A percentile compares a stretch with the other conserved stretches of the same genome.
Evolutionary conservation across 2,329 filamentous ascomycete genomes (phyloP).

Genomic region (Mycosphaerella sp.): DNA sequence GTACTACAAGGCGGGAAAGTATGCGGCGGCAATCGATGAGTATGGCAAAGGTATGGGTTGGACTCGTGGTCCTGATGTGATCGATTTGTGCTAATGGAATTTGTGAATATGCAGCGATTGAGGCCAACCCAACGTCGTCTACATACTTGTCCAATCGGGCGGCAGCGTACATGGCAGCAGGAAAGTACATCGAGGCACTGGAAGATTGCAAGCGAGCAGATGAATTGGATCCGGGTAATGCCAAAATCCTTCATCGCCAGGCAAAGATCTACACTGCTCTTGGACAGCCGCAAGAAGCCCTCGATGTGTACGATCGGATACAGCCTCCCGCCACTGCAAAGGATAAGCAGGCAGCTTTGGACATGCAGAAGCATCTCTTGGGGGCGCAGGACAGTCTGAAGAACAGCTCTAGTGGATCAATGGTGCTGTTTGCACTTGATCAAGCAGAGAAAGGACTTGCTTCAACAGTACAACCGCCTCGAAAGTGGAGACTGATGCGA

Average conservation of each 20-base stretch:
- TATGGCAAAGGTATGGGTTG: constrained; percentile 77
- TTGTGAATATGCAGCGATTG: constrained; percentile 60
- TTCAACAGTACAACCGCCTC: constrained; percentile 66
- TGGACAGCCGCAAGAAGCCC: constrained; percentile 78
- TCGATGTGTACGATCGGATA: constrained; percentile 75
- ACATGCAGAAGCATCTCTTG: constrained; percentile 75
- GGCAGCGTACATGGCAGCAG: constrained; percentile 85
- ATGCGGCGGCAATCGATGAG: constrained; percentile 77
- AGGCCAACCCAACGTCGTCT: constrained; percentile 74
- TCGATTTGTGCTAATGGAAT: constrained; percentile 22
- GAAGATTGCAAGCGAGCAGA: constrained; percentile 80
- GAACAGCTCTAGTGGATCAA: constrained; percentile 73
- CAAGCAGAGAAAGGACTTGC: constrained; percentile 80
- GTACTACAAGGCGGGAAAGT: constrained; percentile 93
- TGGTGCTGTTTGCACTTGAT: constrained; percentile 87
- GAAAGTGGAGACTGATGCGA: constrained; percentile 90
- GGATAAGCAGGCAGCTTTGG: constrained; percentile 74
- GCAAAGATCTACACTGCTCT: constrained; percentile 85
- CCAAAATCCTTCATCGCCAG: constrained; percentile 81
- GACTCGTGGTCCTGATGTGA: neutral
- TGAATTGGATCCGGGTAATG: constrained; percentile 75
- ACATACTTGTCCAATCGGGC: constrained; percentile 94
- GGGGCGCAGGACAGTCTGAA: constrained; percentile 73
- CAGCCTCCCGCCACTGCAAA: constrained; percentile 74
- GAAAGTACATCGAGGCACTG: constrained; percentile 69